phyloP scores from a whole-genome alignment of 2,329 filamentous ascomycete species.

The Pseudocercospora crystallina region DNA sequence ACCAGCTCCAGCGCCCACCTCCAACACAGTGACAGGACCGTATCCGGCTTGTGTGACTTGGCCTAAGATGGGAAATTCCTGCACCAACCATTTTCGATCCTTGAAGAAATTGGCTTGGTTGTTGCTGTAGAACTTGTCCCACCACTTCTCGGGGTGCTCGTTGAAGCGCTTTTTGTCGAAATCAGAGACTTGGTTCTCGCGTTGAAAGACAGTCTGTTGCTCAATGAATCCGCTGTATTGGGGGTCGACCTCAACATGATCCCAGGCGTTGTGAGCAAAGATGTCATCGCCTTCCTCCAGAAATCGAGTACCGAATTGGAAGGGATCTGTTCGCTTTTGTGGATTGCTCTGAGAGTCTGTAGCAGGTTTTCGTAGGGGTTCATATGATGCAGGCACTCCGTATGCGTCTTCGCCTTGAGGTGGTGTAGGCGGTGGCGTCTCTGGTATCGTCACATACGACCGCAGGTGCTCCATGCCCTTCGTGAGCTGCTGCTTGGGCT shows the following conservation, averaged over 20 bases:
- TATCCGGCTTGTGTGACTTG: slow-evolving; percentile 70
- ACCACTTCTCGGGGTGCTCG: slow-evolving; percentile 87
- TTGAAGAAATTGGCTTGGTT: slow-evolving; percentile 99
- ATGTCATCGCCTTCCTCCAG: slow-evolving; percentile 83
- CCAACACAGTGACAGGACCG: slow-evolving; percentile 71
- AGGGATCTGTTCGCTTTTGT: slow-evolving; percentile 85
- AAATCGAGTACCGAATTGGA: slow-evolving; percentile 89
- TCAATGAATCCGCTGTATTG: slow-evolving; percentile 83
- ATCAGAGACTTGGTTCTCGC: slow-evolving; percentile 81
- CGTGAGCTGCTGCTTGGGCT: slow-evolving; percentile 46
- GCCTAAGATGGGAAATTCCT: slow-evolving; percentile 89
- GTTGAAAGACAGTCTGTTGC: slow-evolving; percentile 80
- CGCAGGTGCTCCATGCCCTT: slow-evolving; percentile 56
- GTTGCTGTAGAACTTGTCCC: slow-evolving; percentile 98
- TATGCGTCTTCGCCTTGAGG: slow-evolving; percentile 44
- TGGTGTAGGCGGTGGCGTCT: slow-evolving; percentile 31
- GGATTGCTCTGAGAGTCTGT: slow-evolving; percentile 71
- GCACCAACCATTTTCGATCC: slow-evolving; percentile 92
- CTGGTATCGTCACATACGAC: slow-evolving; percentile 45
- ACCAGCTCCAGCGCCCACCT: slow-evolving; percentile 92
- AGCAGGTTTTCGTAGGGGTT: slow-evolving; percentile 46
- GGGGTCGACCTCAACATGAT: slow-evolving; percentile 92
- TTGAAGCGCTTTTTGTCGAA: slow-evolving; percentile 94
- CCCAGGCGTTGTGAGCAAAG: slow-evolving; percentile 98
- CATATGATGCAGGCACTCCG: slow-evolving; percentile 49